These are phyloP conservation scores for Hericium coralloides DNA, from an alignment of 768 basidiomycete species.

Conservation along the genomic window DNA sequence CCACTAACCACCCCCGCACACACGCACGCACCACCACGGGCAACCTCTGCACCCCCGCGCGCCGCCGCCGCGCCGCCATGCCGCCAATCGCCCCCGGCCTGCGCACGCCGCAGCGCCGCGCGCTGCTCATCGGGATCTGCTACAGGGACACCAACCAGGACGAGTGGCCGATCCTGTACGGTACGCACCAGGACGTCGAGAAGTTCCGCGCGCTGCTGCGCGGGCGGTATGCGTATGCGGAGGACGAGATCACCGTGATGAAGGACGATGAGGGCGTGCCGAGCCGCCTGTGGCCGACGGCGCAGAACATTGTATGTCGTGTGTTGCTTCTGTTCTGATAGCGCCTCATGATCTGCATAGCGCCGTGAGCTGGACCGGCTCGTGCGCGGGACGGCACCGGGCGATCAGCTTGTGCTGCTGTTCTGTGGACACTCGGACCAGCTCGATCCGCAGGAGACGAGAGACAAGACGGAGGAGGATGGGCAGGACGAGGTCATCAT, in stretches of 20 bases:
- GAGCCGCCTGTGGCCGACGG: constrained; percentile 5
- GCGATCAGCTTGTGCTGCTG: constrained; percentile 18
- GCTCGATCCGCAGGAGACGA: neutral
- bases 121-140: constrained; percentile 14
- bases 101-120: constrained; percentile 5
- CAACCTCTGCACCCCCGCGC: no score
- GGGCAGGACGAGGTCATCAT: constrained; percentile 16
- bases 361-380: constrained; percentile 10
- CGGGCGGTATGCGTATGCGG: constrained; percentile 1
- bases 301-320: constrained; percentile 10
- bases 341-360: no score
- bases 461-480: constrained; percentile 13
- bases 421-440: constrained; percentile 21
- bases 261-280: constrained; percentile 3
- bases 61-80: no score
- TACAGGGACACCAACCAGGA: neutral
- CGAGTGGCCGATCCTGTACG: neutral
- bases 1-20: no score
- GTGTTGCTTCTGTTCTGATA: no score
- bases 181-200: constrained; percentile 11
- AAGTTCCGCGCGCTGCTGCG: constrained; percentile 6
- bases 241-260: constrained; percentile 10
- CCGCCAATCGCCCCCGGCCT: no score
- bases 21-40: no score
- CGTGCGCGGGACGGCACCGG: constrained; percentile 11